A percentile compares a stretch with the other conserved stretches of the same genome.
Conservation (phyloP, 1,284 basidiomycete genomes). For the Coriolopsis trogii region DNA sequence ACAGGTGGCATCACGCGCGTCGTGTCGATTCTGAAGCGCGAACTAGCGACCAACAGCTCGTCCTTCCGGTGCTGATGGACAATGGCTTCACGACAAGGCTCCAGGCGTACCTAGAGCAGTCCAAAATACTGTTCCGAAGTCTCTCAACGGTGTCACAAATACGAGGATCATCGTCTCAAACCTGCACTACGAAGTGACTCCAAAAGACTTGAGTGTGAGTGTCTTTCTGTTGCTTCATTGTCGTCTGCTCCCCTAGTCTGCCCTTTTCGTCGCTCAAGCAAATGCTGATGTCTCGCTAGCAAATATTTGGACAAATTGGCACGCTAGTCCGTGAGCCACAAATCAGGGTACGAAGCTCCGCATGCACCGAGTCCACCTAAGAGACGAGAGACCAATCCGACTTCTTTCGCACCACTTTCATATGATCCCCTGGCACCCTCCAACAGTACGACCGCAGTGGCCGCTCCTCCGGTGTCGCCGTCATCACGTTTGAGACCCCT, state of each 20-base stretch:
- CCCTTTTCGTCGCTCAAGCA: not conserved
- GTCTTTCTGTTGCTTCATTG: too few relatives aligned
- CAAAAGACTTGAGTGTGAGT: slow-evolving; percentile 85
- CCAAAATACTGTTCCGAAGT: slow-evolving; percentile 29
- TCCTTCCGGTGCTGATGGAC: slow-evolving; percentile 51
- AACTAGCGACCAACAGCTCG: slow-evolving; percentile 49
- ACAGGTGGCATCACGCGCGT: not conserved
- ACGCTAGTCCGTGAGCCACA: slow-evolving; percentile 89
- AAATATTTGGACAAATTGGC: slow-evolving; percentile 92
- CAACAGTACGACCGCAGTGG: slow-evolving; percentile 93
- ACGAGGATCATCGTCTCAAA: slow-evolving; percentile 83
- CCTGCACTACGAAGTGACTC: slow-evolving; percentile 92
- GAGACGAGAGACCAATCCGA: slow-evolving; percentile 41
- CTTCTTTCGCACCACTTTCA: slow-evolving; percentile 47
- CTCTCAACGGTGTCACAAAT: slow-evolving; percentile 41
- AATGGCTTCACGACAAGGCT: slow-evolving; percentile 72
- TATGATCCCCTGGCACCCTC: slow-evolving; percentile 13
- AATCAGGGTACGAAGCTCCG: slow-evolving; percentile 86
- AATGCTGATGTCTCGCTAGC: slow-evolving; percentile 45
- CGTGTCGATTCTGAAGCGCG: slow-evolving; percentile 9
- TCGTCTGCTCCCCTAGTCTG: not conserved
- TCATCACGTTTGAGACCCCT: slow-evolving; percentile 79
- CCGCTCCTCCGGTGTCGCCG: slow-evolving; percentile 85
- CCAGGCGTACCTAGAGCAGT: slow-evolving; percentile 43
- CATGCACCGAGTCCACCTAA: slow-evolving; percentile 62